Evolutionary conservation across 768 basidiomycete genomes (phyloP).

Genomic region (Rhizopogon rudus): DNA sequence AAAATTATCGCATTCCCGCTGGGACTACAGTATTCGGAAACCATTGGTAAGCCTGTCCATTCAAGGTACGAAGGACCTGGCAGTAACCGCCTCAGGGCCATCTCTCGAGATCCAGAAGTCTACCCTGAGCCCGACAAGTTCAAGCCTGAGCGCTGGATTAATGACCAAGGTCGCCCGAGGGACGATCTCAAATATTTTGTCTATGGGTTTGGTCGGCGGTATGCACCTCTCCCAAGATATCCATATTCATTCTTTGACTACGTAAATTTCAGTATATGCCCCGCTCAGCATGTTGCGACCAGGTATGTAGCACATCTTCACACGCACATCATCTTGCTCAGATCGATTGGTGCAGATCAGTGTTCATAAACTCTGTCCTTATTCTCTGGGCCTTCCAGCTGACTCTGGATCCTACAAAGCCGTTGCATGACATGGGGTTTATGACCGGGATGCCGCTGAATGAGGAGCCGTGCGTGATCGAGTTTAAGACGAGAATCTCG

Average conservation of each 20-base stretch:
- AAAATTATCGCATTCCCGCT: conserved; percentile 17
- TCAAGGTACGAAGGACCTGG: background rate
- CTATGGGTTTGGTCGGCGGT: background rate
- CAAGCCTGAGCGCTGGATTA: background rate
- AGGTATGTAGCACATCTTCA: background rate
- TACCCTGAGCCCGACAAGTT: background rate
- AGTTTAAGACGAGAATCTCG: conserved; percentile 44
- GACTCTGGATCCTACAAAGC: conserved; percentile 37
- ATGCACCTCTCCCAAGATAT: background rate
- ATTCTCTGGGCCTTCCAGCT: conserved; percentile 60
- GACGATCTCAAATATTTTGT: background rate
- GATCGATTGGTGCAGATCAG: conserved; percentile 36
- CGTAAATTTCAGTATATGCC: conserved; percentile 39
- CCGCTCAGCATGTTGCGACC: conserved; percentile 41
- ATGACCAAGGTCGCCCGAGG: background rate
- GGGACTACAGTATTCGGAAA: conserved; percentile 16
- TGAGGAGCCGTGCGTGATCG: conserved; percentile 42
- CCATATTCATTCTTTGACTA: too few relatives aligned
- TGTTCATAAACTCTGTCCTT: conserved; percentile 60
- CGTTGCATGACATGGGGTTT: conserved; percentile 58
- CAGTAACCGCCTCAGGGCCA: background rate
- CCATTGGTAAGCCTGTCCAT: conserved; percentile 8
- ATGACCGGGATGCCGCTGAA: conserved; percentile 42
- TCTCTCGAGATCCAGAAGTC: background rate
- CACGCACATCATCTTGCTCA: background rate